Percentiles rank a stretch among this genome's conserved stretches.
Conservation (phyloP, 2,329 filamentous ascomycete species). For the Paecilomyces variotii region DNA sequence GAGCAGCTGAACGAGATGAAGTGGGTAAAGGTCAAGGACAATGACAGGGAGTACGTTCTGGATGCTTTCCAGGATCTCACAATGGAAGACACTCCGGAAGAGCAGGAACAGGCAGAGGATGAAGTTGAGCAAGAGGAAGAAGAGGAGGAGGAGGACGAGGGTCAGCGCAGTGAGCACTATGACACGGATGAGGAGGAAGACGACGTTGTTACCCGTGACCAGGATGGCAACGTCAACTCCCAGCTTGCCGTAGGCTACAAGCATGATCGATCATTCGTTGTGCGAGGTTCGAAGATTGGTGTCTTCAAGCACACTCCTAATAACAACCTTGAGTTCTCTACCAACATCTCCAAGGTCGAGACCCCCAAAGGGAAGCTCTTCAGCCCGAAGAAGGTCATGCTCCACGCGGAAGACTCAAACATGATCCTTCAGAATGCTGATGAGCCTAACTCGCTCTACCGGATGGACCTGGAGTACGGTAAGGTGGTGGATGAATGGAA, state of each 20-base stretch:
- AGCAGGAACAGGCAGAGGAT: slow-evolving; percentile 47
- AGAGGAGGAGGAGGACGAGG: slow-evolving; percentile 57
- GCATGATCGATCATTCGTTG: slow-evolving; percentile 92
- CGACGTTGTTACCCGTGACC: slow-evolving; percentile 57
- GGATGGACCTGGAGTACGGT: slow-evolving; percentile 96
- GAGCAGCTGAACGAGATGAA: slow-evolving; percentile 91
- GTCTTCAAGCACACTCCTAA: slow-evolving; percentile 95
- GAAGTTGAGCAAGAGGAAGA: slow-evolving; percentile 50
- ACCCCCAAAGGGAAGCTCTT: slow-evolving; percentile 82
- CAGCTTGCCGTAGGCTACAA: slow-evolving; percentile 95
- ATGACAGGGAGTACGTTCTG: slow-evolving; percentile 87
- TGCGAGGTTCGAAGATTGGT: slow-evolving; percentile 94
- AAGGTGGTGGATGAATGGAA: slow-evolving; percentile 99
- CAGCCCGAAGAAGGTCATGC: slow-evolving; percentile 93
- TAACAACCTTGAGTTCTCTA: slow-evolving; percentile 90
- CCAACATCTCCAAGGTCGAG: slow-evolving; percentile 92
- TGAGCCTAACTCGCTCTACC: slow-evolving; percentile 85
- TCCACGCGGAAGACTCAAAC: slow-evolving; percentile 82
- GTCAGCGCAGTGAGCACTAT: slow-evolving; percentile 63
- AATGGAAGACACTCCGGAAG: slow-evolving; percentile 68
- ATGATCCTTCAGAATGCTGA: slow-evolving; percentile 77
- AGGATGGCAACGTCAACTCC: slow-evolving; percentile 81
- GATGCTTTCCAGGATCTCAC: slow-evolving; percentile 92
- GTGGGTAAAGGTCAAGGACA: slow-evolving; percentile 87
- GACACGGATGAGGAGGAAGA: slow-evolving; percentile 74